Evolutionary conservation across 2,329 filamentous ascomycete species (phyloP).

Genomic region (Xylaria sp.): DNA sequence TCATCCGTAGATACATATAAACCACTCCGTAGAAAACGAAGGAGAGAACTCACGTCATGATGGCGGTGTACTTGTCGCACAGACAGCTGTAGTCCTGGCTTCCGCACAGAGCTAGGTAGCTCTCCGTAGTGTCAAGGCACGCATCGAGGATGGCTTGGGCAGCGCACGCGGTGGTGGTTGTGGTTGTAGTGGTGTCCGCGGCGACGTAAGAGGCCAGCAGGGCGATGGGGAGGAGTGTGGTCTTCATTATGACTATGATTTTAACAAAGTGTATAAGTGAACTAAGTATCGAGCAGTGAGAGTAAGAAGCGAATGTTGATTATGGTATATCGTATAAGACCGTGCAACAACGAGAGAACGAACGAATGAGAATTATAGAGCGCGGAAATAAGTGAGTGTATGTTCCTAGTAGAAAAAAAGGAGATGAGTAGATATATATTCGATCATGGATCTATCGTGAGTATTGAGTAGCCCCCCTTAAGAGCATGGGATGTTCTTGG

Average conservation of each 20-base stretch:
- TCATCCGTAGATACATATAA: neutral
- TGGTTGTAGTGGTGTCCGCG: conserved; percentile 24
- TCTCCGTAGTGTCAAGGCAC: conserved; percentile 52
- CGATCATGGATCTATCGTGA: neutral
- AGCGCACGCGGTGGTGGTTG: conserved; percentile 43
- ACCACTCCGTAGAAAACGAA: neutral
- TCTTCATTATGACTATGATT: conserved; percentile 42
- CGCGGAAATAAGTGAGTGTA: conserved; percentile 16
- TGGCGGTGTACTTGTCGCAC: conserved; percentile 65
- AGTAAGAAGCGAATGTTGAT: neutral
- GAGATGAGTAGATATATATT: neutral
- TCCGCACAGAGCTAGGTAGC: conserved; percentile 50
- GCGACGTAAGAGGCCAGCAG: conserved; percentile 40
- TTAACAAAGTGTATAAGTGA: conserved; percentile 1
- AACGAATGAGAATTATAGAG: neutral
- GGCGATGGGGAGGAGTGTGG: conserved; percentile 41
- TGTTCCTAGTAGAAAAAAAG: neutral
- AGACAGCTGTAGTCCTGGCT: conserved; percentile 59
- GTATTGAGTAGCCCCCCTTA: neutral
- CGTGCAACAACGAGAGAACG: neutral
- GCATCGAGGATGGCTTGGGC: conserved; percentile 53
- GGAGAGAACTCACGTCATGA: conserved; percentile 57
- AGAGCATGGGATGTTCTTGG: conserved; percentile 18
- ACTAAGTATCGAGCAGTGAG: neutral
- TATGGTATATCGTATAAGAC: neutral